Base-by-base conservation (phyloP, 2,329 filamentous ascomycete species). In the Penicillium palitans region DNA sequence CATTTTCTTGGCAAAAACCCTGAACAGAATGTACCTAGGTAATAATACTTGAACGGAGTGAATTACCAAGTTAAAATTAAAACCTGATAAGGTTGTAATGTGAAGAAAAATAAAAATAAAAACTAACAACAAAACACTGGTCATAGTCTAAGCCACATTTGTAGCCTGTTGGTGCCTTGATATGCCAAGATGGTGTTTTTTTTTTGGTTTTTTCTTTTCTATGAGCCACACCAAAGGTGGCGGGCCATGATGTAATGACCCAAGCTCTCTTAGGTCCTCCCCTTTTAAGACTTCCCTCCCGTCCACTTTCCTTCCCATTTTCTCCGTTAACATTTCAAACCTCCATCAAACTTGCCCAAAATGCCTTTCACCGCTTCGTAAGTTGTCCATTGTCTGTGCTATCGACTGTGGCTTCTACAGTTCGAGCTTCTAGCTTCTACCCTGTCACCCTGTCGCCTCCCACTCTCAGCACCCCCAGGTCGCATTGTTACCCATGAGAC, bases 311-410 rank as follows among this genome's bases (percentile, higher is more conserved):
- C 51, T 45, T 44, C 50, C 19, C 40, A 46, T 42, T 40, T 37
- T 48, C 55, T 35, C 54, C 46, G 52, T 21, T 45, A 47, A 45
- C 33, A 41, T 45, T 53, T 33, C 19, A 50, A 44, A 35, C 37
- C 25, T 35, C 33, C 33, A 48, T 40, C 52, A 39, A 33, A 65
- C 39, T 60, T 69, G 3, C 55, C 64, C 78, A 80, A 58, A 71
- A 87, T 80, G 78, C 73, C 78, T 76, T 79, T 79, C 74, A 79
- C 78, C 65, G 77, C 78, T 62, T 80, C 78, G 78, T 80, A 76
- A 79, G 78, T 78, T 53, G 29, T 15, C 7, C 15, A 33, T 37
- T 24, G 6, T 15, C 12, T 25, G 5, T 44, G 24, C 17, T 12
- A 27, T 29, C 9, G 41, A 7, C 40, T 21, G 41, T 33, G 0